Evolutionary conservation across 331 rosid genomes (phyloP), one percentile per base, ranked within the genome.

Genomic region (Cydonia oblonga): DNA sequence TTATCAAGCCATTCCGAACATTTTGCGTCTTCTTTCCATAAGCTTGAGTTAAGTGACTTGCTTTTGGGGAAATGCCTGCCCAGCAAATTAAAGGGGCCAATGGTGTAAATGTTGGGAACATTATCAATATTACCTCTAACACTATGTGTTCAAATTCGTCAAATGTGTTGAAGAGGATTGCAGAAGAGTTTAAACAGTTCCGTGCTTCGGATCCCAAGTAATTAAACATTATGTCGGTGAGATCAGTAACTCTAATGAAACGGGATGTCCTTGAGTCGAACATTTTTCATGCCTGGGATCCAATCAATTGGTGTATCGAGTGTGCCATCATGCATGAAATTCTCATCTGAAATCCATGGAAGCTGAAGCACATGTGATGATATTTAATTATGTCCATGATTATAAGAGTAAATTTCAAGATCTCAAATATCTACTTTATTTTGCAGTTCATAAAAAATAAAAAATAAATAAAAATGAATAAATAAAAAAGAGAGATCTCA

Each of bases 161-260:
- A 7, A 84, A 82, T 75, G 87, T 76, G 83, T 88, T 88, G 64
- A 88, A 78, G 51, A 88, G 69, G 52, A 88, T 80, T 4, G 83
- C 61, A 1, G 90, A 29, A 32, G 88, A 76, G 11, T 23, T 78
- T 46, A 86, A 65, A 74, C 86, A 82, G 4, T 79, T 76, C 10
- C 3, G 64, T 25, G 84, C 60, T 70, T 78, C 74, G 0, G 80
- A 69, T 15, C 73, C 66, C 60, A 69, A 1, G 70, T 64, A 35
- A 61, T 65, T 73, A 33, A 82, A 81, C 74, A 68, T 70, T 24
- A n/a, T 61, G 46, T 83, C 89, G 3, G 60, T 53, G 9, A 61
- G 12, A 24, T 77, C 40, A 0, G 83, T 77, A 22, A 65, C 61
- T 76, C 87, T 80, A 0, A 87, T 73, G 70, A 87, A 83, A 61